These are phyloP conservation scores for Trematosphaeria pertusa DNA, from an alignment of 2,329 filamentous ascomycete species.

Conservation along the genomic window DNA sequence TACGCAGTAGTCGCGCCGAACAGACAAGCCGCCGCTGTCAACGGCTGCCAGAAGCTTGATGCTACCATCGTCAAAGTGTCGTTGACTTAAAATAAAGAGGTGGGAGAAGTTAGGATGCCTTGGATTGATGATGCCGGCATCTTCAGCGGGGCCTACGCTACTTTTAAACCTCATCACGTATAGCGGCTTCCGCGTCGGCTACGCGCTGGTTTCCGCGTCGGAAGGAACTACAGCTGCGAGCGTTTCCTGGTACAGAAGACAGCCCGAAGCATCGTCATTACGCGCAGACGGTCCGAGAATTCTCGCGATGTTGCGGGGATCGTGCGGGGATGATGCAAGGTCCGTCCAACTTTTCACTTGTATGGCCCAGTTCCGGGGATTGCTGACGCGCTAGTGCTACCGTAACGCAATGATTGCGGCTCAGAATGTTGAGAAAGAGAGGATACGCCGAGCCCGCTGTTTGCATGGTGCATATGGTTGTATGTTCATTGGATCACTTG, in stretches of 20 bases:
- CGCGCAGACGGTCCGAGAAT: constrained; percentile 12
- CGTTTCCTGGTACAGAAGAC: constrained; percentile 15
- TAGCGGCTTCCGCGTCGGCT: not conserved
- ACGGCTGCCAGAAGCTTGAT: constrained; percentile 4
- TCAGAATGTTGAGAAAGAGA: too few species aligned
- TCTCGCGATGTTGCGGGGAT: constrained; percentile 14
- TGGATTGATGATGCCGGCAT: too few species aligned
- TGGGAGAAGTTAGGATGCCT: not conserved
- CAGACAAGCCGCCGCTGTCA: constrained; percentile 12
- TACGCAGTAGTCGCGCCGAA: constrained; percentile 16
- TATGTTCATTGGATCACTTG: too few species aligned
- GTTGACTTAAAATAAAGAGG: not conserved
- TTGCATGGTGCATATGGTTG: too few species aligned
- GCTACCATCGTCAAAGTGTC: constrained; percentile 11
- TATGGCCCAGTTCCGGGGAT: too few species aligned
- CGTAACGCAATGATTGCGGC: too few species aligned
- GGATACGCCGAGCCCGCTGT: too few species aligned
- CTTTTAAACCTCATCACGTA: not conserved
- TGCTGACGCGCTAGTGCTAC: too few species aligned
- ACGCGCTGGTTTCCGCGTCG: constrained; percentile 5
- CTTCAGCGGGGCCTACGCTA: not conserved
- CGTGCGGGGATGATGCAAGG: constrained; percentile 9
- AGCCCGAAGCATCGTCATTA: constrained; percentile 16
- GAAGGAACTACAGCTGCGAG: constrained; percentile 1
- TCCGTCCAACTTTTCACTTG: not conserved